These are phyloP conservation scores for Metschnikowia chrysomelidarum DNA, from an alignment of 805 yeast genomes.

Conservation along the genomic window DNA sequence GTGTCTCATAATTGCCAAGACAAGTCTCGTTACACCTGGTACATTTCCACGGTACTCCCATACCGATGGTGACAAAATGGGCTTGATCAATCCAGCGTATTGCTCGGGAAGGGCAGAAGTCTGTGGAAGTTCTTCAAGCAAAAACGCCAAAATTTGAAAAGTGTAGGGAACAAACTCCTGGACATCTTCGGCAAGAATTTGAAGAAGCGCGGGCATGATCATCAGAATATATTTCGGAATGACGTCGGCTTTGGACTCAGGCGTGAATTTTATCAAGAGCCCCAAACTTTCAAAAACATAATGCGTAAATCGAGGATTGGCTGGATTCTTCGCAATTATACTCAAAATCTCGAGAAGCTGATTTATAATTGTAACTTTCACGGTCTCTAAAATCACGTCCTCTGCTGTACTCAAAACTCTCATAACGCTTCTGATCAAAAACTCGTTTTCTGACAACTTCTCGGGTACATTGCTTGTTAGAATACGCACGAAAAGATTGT, in stretches of 20 bases:
- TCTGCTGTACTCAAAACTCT: conserved; percentile 74
- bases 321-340: conserved; percentile 81
- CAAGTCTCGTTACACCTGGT: conserved; percentile 84
- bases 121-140: conserved; percentile 61
- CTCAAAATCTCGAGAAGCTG: conserved; percentile 70
- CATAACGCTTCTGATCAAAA: conserved; percentile 85
- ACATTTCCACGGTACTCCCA: conserved; percentile 95
- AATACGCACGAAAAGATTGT: conserved; percentile 65
- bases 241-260: conserved; percentile 21
- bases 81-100: conserved; percentile 67
- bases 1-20: conserved; percentile 61
- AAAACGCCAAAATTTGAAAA: conserved; percentile 82
- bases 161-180: conserved; percentile 94
- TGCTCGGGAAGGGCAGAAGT: conserved; percentile 55
- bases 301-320: conserved; percentile 92
- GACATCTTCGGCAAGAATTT: conserved; percentile 74
- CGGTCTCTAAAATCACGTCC: conserved; percentile 49
- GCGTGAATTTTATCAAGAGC: conserved; percentile 56
- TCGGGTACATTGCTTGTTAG: conserved; percentile 62
- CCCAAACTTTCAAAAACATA: conserved; percentile 88
- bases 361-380: conserved; percentile 49
- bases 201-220: conserved; percentile 65
- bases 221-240: conserved; percentile 41
- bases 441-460: conserved; percentile 92
- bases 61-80: conserved; percentile 81